phyloP scores from a whole-genome alignment of 768 basidiomycete genomes.

The Coprinopsis marcescibilis region DNA sequence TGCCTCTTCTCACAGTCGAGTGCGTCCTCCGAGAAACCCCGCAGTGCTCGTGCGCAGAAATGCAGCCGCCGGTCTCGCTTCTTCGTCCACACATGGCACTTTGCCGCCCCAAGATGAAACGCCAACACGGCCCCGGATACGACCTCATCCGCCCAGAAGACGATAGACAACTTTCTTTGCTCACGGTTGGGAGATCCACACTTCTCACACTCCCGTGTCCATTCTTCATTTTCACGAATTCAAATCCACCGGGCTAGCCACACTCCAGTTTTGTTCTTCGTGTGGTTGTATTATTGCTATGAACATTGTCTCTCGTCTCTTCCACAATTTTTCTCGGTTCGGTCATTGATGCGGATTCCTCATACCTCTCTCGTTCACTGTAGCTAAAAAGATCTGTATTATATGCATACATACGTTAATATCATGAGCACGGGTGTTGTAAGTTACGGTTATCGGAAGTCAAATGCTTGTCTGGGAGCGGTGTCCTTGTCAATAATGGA shows the following conservation, averaged over 20 bases:
- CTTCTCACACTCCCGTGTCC: background rate
- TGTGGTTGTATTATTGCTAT: background rate
- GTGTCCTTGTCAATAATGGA: too few species aligned
- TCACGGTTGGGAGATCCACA: background rate
- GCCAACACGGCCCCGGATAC: conserved; percentile 55
- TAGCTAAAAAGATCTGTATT: too few species aligned
- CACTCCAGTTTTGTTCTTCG: background rate
- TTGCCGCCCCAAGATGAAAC: conserved; percentile 40
- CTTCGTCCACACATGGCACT: background rate
- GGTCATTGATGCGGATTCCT: too few species aligned
- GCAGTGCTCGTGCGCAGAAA: too few species aligned
- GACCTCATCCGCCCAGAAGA: conserved; percentile 37
- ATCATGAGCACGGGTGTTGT: too few species aligned
- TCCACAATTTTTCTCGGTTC: background rate
- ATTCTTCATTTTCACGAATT: background rate
- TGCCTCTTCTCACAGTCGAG: too few species aligned
- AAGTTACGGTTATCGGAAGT: too few species aligned
- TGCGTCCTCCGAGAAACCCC: too few species aligned
- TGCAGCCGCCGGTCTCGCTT: too few species aligned
- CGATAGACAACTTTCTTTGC: conserved; percentile 27
- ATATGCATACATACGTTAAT: too few species aligned
- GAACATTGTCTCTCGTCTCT: background rate
- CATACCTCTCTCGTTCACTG: background rate
- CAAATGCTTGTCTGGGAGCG: too few species aligned
- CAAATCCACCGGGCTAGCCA: background rate